Evolutionary conservation across 176 grass and related monocot species (phyloP), one percentile per base, ranked within the genome.

Genomic region (Cocos nucifera): DNA sequence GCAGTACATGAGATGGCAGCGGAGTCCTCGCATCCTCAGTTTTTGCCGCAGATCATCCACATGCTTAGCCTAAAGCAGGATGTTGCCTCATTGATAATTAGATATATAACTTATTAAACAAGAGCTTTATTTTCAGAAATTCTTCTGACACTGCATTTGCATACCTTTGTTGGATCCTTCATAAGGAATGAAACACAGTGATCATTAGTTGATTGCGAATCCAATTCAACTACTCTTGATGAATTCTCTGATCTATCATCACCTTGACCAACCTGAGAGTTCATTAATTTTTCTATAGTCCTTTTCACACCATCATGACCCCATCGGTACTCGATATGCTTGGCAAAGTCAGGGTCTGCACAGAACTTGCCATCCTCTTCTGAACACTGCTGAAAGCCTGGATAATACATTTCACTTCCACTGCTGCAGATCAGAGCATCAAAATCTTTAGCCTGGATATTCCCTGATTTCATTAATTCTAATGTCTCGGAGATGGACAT

Each of bases 361-460:
- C 49, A 25, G 12, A 65, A 4, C 22, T 53, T 65, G 5, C 48
- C 48, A 51, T 22, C 39, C 2, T 19, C 62, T 8, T 26, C 62
- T 15, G 17, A 23, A 49, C 62, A 50, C 16, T 52, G 62, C 15
- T 44, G 19, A 4, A 48, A 51, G 5, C 62, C 62, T 51, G 62
- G 62, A 26, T 65, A 65, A 52, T 65, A 65, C 10, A 65, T 49
- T 51, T 65, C 62, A 26, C 62, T 65, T 27, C 62, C 62, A 17
- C 62, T 65, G 62, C 62, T 65, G 15, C 62, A 65, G 20, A 65
- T 65, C 21, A 65, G 49, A 19, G 62, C 62, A 52, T 65, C 62
- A 25, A 65, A 65, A 52, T 65, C 62, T 16, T 19, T 51, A 10
- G 49, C 48, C 22, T 48, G 48, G 24, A 65, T 65, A 19, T 65